Conservation (phyloP, 2,329 filamentous ascomycete species). For the Epichloe glyceriae region DNA sequence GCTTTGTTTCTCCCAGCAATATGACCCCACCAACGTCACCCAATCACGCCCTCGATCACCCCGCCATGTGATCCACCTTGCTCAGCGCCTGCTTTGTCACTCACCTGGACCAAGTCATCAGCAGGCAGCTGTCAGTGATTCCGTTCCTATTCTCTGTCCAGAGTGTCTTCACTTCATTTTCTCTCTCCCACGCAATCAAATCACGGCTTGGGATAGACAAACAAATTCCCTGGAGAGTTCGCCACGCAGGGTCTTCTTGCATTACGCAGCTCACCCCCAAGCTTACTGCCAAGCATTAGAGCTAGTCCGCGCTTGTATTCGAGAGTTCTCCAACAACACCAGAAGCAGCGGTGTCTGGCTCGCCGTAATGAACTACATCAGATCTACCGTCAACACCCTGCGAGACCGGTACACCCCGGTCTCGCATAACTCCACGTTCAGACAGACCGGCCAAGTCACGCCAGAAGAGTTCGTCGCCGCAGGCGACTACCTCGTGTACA, state of each 20-base stretch:
- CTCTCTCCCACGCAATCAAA: too few species aligned
- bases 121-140: constrained; percentile 4
- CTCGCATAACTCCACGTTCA: constrained; percentile 83
- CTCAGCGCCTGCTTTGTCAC: constrained; percentile 4
- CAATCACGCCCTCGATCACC: background rate
- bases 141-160: background rate
- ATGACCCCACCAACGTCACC: background rate
- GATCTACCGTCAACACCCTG: constrained; percentile 83
- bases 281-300: too few species aligned
- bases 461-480: constrained; percentile 93
- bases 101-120: constrained; percentile 8
- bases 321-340: too few species aligned
- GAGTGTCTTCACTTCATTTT: background rate
- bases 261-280: too few species aligned
- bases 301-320: too few species aligned
- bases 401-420: constrained; percentile 86
- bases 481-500: constrained; percentile 96
- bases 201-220: too few species aligned
- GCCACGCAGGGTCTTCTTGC: too few species aligned
- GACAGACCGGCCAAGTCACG: constrained; percentile 86
- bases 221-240: too few species aligned
- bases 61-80: constrained; percentile 18
- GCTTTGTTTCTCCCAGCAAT: background rate
- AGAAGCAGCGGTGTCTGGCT: constrained; percentile 9
- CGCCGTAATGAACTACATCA: constrained; percentile 67